These are phyloP conservation scores for Trifolium repens DNA, from an alignment of 306 rosid genomes.

Conservation along the genomic window DNA sequence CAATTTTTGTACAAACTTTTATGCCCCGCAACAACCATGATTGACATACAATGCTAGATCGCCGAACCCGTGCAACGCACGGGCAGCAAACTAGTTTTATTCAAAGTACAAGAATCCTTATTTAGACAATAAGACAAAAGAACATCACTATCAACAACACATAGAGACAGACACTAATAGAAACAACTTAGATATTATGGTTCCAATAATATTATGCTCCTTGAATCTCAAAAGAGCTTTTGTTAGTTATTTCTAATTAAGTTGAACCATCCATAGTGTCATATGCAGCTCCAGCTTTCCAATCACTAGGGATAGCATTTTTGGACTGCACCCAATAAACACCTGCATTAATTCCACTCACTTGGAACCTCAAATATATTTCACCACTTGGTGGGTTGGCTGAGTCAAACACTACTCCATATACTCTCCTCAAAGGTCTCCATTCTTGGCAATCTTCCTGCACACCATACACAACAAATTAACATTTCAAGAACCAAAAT, in stretches of 20 bases:
- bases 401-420: slow-evolving; percentile 75
- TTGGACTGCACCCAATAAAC: slow-evolving; percentile 55
- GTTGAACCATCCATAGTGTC: slow-evolving; percentile 60
- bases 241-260: slow-evolving; percentile 30
- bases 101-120: too few relatives aligned
- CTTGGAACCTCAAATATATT: slow-evolving; percentile 65
- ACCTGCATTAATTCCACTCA: slow-evolving; percentile 52
- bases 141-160: neutral
- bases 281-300: slow-evolving; percentile 73
- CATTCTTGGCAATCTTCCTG: slow-evolving; percentile 22
- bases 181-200: neutral
- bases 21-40: too few relatives aligned
- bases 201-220: neutral
- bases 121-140: too few relatives aligned
- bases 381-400: slow-evolving; percentile 62
- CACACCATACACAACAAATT: neutral
- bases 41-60: too few relatives aligned
- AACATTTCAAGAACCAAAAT: neutral
- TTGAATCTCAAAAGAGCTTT: neutral
- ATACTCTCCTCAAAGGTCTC: slow-evolving; percentile 56
- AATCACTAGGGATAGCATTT: slow-evolving; percentile 64
- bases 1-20: too few relatives aligned
- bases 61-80: too few relatives aligned
- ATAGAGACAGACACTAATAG: neutral
- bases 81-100: too few relatives aligned